Evolutionary conservation across 306 rosid species (phyloP).

Genomic region (Datisca glomerata): DNA sequence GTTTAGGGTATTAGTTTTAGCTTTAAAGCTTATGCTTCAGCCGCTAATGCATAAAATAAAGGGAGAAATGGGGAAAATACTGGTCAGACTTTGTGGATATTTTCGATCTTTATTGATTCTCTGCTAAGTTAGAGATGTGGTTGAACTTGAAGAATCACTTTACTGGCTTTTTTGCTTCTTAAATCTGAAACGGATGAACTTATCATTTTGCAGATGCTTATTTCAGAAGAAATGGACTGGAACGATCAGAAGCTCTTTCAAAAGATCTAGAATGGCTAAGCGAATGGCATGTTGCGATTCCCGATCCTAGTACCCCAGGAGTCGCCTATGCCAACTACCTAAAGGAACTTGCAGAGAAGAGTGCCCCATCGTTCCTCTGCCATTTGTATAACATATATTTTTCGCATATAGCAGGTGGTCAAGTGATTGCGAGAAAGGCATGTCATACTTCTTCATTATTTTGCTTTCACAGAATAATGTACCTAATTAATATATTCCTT

Average conservation of each 20-base stretch:
- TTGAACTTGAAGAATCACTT: too few species aligned
- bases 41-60: too few species aligned
- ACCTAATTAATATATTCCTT: background rate
- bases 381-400: slow-evolving; percentile 79
- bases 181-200: background rate
- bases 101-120: too few species aligned
- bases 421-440: slow-evolving; percentile 62
- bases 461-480: background rate
- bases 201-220: slow-evolving; percentile 47
- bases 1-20: too few species aligned
- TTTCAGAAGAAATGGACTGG: slow-evolving; percentile 78
- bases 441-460: background rate
- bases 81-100: too few species aligned
- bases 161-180: background rate
- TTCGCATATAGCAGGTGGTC: slow-evolving; percentile 73
- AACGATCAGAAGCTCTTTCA: slow-evolving; percentile 45
- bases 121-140: too few species aligned
- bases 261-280: slow-evolving; percentile 66
- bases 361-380: slow-evolving; percentile 67
- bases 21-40: too few species aligned
- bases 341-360: slow-evolving; percentile 45
- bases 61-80: too few species aligned
- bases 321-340: slow-evolving; percentile 57
- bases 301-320: slow-evolving; percentile 47
- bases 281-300: slow-evolving; percentile 41